These are phyloP conservation scores for Karstenula rhodostoma DNA, from an alignment of 2,329 filamentous ascomycete species.

Conservation along the genomic window DNA sequence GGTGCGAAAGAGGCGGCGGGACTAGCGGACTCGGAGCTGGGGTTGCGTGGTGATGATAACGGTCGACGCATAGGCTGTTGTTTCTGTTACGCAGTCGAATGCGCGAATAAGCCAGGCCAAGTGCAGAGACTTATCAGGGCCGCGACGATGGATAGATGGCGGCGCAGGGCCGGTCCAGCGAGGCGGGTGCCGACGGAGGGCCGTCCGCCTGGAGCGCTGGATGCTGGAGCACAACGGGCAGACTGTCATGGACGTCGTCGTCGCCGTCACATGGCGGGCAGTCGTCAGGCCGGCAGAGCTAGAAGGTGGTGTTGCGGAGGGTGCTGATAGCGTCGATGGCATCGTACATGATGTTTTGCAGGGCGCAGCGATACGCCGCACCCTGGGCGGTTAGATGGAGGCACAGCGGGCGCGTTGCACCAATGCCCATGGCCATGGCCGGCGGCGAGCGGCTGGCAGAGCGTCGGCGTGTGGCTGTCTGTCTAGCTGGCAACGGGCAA, in stretches of 20 bases:
- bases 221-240: slow-evolving; percentile 12
- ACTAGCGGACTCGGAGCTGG: slow-evolving; percentile 25
- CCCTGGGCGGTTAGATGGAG: slow-evolving; percentile 35
- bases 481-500: slow-evolving; percentile 24
- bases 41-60: slow-evolving; percentile 20
- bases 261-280: slow-evolving; percentile 16
- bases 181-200: background rate
- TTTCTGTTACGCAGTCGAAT: slow-evolving; percentile 35
- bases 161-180: slow-evolving; percentile 8
- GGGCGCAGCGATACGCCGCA: slow-evolving; percentile 22
- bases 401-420: slow-evolving; percentile 28
- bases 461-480: too few relatives aligned
- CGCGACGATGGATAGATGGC: slow-evolving; percentile 21
- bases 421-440: too few relatives aligned
- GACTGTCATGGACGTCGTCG: slow-evolving; percentile 14
- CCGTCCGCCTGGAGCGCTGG: slow-evolving; percentile 18
- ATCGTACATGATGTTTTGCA: slow-evolving; percentile 31
- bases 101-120: slow-evolving; percentile 24
- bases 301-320: background rate
- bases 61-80: background rate
- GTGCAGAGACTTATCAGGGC: slow-evolving; percentile 25
- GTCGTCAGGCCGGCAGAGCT: too few relatives aligned
- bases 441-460: background rate
- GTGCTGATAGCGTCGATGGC: slow-evolving; percentile 13
- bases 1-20: slow-evolving; percentile 28